Evolutionary conservation across 2,329 filamentous ascomycete genomes (phyloP).

Genomic region (Neophaeococcomyces aloes): DNA sequence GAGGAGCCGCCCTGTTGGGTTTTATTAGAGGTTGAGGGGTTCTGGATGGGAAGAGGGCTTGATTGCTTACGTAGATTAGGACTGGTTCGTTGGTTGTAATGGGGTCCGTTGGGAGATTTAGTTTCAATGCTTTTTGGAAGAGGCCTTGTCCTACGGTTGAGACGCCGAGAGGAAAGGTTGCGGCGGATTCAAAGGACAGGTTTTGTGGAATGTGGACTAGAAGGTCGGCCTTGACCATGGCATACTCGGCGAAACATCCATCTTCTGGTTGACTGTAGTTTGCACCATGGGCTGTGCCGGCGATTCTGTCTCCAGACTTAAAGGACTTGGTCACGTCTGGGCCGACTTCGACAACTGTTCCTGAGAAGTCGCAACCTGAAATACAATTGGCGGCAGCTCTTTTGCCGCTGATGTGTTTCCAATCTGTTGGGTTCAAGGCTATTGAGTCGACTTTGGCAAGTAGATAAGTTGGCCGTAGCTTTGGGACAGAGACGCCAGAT

Average conservation of each 20-base stretch:
- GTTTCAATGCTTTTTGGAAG: constrained; percentile 21
- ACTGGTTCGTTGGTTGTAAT: constrained; percentile 14
- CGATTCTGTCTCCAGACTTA: constrained; percentile 28
- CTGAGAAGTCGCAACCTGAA: constrained; percentile 27
- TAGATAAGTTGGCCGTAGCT: background rate
- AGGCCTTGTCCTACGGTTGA: constrained; percentile 27
- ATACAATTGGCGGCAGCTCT: constrained; percentile 18
- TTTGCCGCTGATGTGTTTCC: constrained; percentile 21
- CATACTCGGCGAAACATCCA: constrained; percentile 31
- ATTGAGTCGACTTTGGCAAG: constrained; percentile 21
- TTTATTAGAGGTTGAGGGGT: too few relatives aligned
- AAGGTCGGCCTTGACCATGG: constrained; percentile 23
- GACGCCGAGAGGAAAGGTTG: constrained; percentile 28
- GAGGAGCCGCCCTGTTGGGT: constrained; percentile 37
- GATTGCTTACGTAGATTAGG: constrained; percentile 23
- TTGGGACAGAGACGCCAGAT: constrained; percentile 24
- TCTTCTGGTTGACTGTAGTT: constrained; percentile 22
- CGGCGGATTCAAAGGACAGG: constrained; percentile 25
- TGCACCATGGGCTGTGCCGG: constrained; percentile 28
- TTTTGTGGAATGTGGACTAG: constrained; percentile 25
- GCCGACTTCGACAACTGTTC: constrained; percentile 23
- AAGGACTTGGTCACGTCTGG: constrained; percentile 12
- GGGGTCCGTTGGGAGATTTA: constrained; percentile 19
- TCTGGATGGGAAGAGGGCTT: too few relatives aligned
- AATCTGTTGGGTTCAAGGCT: constrained; percentile 25